Conservation (phyloP, 305 asterid species). For the Fraxinus albicans region DNA sequence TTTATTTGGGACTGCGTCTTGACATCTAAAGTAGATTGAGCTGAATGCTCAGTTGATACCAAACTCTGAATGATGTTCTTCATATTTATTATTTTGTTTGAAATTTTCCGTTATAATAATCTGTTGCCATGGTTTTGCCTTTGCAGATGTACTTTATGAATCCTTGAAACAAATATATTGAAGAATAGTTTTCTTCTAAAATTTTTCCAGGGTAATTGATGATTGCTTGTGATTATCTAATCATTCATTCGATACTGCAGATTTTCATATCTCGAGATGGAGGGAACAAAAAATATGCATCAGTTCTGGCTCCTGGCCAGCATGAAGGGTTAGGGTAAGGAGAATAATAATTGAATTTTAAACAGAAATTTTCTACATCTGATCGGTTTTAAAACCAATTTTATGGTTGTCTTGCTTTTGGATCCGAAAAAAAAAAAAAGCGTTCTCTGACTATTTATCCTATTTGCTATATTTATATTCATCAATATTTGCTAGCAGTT, state of each 20-base stretch:
- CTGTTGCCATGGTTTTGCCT: neutral
- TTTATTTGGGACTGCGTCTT: neutral
- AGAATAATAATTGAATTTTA: neutral
- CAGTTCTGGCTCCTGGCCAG: conserved; percentile 91
- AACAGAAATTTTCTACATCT: neutral
- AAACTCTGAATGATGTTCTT: neutral
- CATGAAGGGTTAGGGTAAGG: conserved; percentile 93
- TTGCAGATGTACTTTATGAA: neutral
- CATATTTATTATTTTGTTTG: neutral
- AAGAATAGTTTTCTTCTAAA: neutral
- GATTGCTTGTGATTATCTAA: conserved; percentile 3
- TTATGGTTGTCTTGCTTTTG: neutral
- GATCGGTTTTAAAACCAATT: neutral
- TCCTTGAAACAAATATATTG: neutral
- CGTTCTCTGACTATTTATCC: neutral
- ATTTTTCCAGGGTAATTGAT: neutral
- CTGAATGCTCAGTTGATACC: neutral
- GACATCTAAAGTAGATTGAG: neutral
- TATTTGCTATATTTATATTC: neutral
- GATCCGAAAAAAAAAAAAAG: neutral
- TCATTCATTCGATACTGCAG: conserved; percentile 41
- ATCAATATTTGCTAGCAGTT: neutral
- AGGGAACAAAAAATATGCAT: conserved; percentile 85
- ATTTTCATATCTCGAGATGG: conserved; percentile 97
- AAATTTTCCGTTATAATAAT: neutral